These are phyloP conservation scores for Kewa caespitosa DNA, from an alignment of 179 eudicot species.

Conservation along the genomic window DNA sequence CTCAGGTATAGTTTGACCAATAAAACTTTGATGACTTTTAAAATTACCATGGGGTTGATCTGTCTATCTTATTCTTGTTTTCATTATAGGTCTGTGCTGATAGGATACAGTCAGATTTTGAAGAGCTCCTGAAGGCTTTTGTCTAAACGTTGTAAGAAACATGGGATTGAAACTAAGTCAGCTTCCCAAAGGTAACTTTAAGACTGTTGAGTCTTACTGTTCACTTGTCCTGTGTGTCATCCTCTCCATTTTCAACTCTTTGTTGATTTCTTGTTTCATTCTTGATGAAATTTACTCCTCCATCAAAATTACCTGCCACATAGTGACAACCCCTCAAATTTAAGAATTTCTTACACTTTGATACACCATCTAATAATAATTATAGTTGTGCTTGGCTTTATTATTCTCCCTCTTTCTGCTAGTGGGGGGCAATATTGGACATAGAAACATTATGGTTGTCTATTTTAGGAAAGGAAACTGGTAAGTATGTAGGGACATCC, in stretches of 20 bases:
- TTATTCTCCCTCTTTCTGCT: too few relatives aligned
- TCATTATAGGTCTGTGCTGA: constrained; percentile 84
- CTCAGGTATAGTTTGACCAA: constrained; percentile 57
- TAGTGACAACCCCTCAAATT: too few relatives aligned
- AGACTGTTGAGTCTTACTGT: constrained; percentile 2
- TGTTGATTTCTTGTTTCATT: not conserved
- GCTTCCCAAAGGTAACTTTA: constrained; percentile 70
- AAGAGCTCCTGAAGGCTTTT: constrained; percentile 88
- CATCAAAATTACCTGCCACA: too few relatives aligned
- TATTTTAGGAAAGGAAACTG: too few relatives aligned
- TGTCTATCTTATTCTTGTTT: not conserved
- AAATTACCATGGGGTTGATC: not conserved
- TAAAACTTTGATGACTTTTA: not conserved
- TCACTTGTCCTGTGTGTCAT: not conserved
- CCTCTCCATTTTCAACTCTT: constrained; percentile 10
- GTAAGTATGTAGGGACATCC: too few relatives aligned
- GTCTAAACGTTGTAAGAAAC: constrained; percentile 86
- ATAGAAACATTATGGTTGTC: too few relatives aligned
- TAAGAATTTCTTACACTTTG: too few relatives aligned
- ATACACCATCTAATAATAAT: too few relatives aligned
- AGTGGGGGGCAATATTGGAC: too few relatives aligned
- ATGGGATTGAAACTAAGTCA: constrained; percentile 72
- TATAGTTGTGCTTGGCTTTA: too few relatives aligned
- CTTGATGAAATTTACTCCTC: not conserved
- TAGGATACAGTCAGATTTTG: constrained; percentile 91